Evolutionary conservation across 2,329 filamentous ascomycete genomes (phyloP), one percentile per base, ranked within the genome.

Genomic region (Sphaerulina vaccinii): DNA sequence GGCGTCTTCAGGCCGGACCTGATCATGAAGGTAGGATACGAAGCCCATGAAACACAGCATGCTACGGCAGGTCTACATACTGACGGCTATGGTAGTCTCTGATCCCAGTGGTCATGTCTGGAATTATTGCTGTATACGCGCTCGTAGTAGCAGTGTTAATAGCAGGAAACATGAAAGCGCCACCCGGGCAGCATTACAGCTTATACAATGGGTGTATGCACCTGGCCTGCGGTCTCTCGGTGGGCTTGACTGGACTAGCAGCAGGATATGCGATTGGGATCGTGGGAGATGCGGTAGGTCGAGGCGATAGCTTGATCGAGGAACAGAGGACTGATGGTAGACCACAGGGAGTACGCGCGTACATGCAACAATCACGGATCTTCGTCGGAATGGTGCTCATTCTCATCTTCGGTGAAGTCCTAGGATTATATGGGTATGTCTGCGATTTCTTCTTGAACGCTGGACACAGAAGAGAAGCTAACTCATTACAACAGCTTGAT

Each of bases 311-410:
- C 36, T 32, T n/a, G 21, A 27, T 22, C 24, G 27, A 10, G 37
- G 23, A 46, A 11, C 2, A 24, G n/a, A 38, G 39, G 22, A 41
- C 41, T 47, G 38, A 53, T 19, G 38, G 36, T 22, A 41, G 29
- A 27, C 29, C 21, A 52, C 48, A 82, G 79, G 83, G 93, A 55
- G 92, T 97, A 47, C 85, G 93, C 64, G 85, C 90, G 51, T 97
- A 95, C 76, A 96, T 99, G 90, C 84, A 90, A 66, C 93, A 99
- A 73, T 95, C 88, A 43, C 83, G 92, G 58, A 87, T 99, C 61
- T 99, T 96, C 65, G 93, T 99, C 43, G 93, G 93, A 72, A 97
- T 97, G 93, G 92, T 99, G 40, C 76, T 99, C 65, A 97, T 97
- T 63, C 81, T 97, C 58, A 99, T 99, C 82, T 99, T 99, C 70